phyloP scores from a whole-genome alignment of 768 basidiomycete genomes.

The Suillus cothurnatus region DNA sequence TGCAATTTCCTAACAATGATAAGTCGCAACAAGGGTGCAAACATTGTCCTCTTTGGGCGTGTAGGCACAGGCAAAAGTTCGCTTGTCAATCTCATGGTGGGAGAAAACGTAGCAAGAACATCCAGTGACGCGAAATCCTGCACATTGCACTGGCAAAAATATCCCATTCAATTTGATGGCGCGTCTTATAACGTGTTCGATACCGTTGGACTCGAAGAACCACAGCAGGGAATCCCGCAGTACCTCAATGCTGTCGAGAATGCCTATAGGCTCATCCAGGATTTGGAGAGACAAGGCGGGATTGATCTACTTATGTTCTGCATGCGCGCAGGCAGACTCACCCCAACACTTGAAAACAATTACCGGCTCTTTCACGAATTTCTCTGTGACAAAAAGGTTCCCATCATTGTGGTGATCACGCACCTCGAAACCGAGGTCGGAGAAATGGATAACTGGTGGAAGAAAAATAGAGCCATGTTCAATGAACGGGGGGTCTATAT shows the following conservation, averaged over 20 bases:
- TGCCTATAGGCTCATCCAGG: slow-evolving; percentile 34
- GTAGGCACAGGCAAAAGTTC: too few species aligned
- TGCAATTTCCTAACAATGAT: too few species aligned
- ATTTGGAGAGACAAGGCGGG: slow-evolving; percentile 34
- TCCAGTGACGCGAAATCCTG: slow-evolving; percentile 8
- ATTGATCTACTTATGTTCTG: slow-evolving; percentile 42
- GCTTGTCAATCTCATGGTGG: too few species aligned
- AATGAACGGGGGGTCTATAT: slow-evolving; percentile 30
- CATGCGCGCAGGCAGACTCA: slow-evolving; percentile 42
- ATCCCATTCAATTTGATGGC: slow-evolving; percentile 27
- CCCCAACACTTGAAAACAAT: slow-evolving; percentile 36
- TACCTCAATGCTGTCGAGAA: slow-evolving; percentile 30
- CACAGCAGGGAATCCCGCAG: slow-evolving; percentile 25
- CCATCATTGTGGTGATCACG: slow-evolving; percentile 41
- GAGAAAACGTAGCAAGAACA: too few species aligned
- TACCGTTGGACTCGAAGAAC: slow-evolving; percentile 37
- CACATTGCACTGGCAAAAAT: slow-evolving; percentile 27
- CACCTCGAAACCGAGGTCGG: slow-evolving; percentile 37
- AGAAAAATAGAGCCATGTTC: slow-evolving; percentile 33
- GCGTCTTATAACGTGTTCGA: slow-evolving; percentile 31
- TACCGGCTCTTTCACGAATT: slow-evolving; percentile 41
- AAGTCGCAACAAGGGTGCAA: too few species aligned
- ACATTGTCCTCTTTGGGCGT: too few species aligned
- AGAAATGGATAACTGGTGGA: slow-evolving; percentile 43
- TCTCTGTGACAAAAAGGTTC: slow-evolving; percentile 40